Conservation (phyloP, 2,329 filamentous ascomycete genomes). For the Trichoderma semiorbis region DNA sequence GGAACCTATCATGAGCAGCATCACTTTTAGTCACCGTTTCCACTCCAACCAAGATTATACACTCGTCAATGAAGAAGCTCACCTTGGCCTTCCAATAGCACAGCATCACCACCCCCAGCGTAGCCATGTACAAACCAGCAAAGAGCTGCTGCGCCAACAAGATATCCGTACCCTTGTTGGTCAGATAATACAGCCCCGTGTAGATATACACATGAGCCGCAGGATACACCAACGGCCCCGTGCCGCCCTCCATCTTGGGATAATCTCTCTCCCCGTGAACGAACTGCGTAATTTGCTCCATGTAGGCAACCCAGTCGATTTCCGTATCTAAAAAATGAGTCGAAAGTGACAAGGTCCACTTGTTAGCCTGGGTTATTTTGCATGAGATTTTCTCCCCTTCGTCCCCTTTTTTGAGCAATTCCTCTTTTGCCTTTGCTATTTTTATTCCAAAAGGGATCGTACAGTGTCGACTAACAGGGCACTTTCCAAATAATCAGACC, state of each 20-base stretch:
- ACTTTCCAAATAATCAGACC: slow-evolving; percentile 73
- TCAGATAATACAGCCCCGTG: slow-evolving; percentile 72
- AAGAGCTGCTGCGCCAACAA: slow-evolving; percentile 81
- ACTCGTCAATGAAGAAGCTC: slow-evolving; percentile 21
- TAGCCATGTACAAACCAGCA: slow-evolving; percentile 71
- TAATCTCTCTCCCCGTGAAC: slow-evolving; percentile 86
- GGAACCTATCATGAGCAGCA: slow-evolving; percentile 55
- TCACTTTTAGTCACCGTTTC: not conserved
- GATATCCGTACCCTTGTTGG: slow-evolving; percentile 72
- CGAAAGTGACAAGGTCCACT: not conserved
- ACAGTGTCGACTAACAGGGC: slow-evolving; percentile 60
- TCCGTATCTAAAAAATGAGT: slow-evolving; percentile 66
- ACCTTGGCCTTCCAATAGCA: slow-evolving; percentile 77
- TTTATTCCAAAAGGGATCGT: not conserved
- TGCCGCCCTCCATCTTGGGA: slow-evolving; percentile 76
- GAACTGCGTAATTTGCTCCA: slow-evolving; percentile 84
- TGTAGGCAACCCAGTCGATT: slow-evolving; percentile 96
- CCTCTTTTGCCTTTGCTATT: not conserved
- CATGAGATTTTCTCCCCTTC: not conserved
- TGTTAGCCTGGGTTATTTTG: not conserved
- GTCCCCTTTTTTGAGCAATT: not conserved
- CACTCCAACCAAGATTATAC: too few relatives aligned
- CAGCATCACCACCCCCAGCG: slow-evolving; percentile 71
- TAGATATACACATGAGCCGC: slow-evolving; percentile 93
- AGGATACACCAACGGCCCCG: slow-evolving; percentile 92